Base-by-base conservation (phyloP, 1,139 yeast species). In the Hanseniaspora gamundiae region DNA sequence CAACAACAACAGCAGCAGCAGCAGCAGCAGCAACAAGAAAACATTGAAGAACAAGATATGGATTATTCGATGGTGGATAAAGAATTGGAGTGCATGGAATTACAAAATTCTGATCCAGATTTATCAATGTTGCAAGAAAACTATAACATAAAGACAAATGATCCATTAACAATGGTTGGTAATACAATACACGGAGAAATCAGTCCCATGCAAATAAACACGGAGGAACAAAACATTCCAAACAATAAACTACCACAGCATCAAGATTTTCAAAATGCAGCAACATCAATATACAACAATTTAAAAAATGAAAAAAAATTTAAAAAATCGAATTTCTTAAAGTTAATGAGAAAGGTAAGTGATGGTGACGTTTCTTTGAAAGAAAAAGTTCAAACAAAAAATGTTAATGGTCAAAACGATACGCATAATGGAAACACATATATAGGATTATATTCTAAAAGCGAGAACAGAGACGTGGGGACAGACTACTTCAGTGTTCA, bases 301-400 rank as follows among this genome's bases (percentile, higher is more conserved):
- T 33, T 33, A n/a, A 19, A 17, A 33, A 14, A 19, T 13, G 7
- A 19, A 4, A 33, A 33, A 6, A 57, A 56, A 40, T 49, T 59
- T 2, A 45, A 52, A 6, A 48, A 50, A 2, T 58, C 62, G 1
- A 57, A 58, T 45, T 58, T 59, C 33, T 48, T 59, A 43, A 52
- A 52, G 2, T 46, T 59, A 19, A 55, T 59, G 61, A 51, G 54
- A 42, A 52, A 49, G 17, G 50, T 59, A 7, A 53, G 61, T 38
- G 58, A 53, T 19, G 63, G 62, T 3, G 52, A 49, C 2, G 59
- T 58, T n/a, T 54, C 62, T 4, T 27, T 59, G 14, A 49, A 51
- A 33, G 47, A 33, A 17, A 33, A 16, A 5, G 17, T 4, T 4
- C 9, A 33, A 3, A 10, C 22, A 17, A 11, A 5, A 10, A 17